phyloP scores from a whole-genome alignment of 345 rosid species.

The Gossypium ekmanianum region DNA sequence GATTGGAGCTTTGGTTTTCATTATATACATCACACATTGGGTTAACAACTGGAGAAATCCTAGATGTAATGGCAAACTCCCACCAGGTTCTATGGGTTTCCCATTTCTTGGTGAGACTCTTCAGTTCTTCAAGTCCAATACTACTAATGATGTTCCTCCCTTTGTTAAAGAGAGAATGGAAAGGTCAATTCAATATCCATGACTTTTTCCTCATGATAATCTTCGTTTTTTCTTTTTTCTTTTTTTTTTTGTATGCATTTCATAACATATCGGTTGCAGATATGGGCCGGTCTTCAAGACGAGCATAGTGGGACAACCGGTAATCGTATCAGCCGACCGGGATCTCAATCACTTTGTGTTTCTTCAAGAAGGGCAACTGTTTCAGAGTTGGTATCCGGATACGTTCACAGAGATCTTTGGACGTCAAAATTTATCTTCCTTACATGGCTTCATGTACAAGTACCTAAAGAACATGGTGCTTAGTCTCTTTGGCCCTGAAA shows the following conservation, averaged over 20 bases:
- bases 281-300: constrained; percentile 85
- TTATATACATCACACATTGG: constrained; percentile 50
- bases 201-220: not conserved
- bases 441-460: constrained; percentile 89
- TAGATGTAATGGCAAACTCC: constrained; percentile 77
- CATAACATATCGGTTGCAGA: constrained; percentile 36
- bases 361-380: constrained; percentile 80
- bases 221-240: not conserved
- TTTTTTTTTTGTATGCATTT: not conserved
- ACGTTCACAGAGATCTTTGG: constrained; percentile 91
- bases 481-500: constrained; percentile 71
- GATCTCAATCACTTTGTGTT: constrained; percentile 81
- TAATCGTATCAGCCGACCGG: constrained; percentile 80
- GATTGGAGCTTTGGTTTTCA: constrained; percentile 40
- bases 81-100: constrained; percentile 93
- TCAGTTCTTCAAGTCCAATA: constrained; percentile 65
- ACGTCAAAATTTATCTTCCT: constrained; percentile 72
- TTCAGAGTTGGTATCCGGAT: constrained; percentile 97
- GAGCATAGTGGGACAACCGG: constrained; percentile 79
- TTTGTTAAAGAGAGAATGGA: constrained; percentile 65
- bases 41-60: constrained; percentile 72
- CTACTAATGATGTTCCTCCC: constrained; percentile 55
- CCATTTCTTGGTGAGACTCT: constrained; percentile 83
- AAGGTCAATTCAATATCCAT: constrained; percentile 36
- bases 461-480: constrained; percentile 89